Evolutionary conservation across 2,329 filamentous ascomycete genomes (phyloP), one percentile per base, ranked within the genome.

Genomic region (Leptographium wingfieldii): DNA sequence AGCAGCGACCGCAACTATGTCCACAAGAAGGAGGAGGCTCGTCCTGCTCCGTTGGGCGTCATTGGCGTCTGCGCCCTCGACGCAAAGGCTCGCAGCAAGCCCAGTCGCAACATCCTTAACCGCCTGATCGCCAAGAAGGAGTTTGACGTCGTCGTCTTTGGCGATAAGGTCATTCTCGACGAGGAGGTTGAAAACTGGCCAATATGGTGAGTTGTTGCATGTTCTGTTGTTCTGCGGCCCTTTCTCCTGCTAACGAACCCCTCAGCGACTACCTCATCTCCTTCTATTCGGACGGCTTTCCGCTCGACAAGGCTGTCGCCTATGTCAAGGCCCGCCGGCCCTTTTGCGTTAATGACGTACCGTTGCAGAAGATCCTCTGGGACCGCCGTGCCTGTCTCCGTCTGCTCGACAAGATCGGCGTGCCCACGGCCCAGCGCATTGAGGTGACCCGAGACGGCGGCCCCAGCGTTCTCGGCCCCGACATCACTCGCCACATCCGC

Each of bases 251-350:
- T 71, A 63, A 68, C 68, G 67, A 22, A 22, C 55, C 66, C 62
- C 46, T 5, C 53, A 83, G 80, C 72, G 94, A 99, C 74, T 99
- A 95, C 68, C 76, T 99, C 60, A 96, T 99, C 68, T 96, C 92
- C 3, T 99, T 99, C 75, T 99, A 97, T 73, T 97, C 92, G 0
- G 92, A 96, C 71, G 94, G 94, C 0, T 99, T 99, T 66, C 94
- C 94, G 0, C 76, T 99, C 55, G 92, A 97, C 65, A 99, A 99
- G 71, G 94, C 95, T 5, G 95, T 99, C 67, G 90, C 91, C 40
- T 99, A 99, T 72, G 90, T 91, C 63, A 90, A 91, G 68, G 82
- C 95, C 12, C 85, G 94, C 60, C 95, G 95, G 69, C 94, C 94
- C 0, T 97, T 96, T 67, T 96, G 92, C 70, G 92, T 99, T 69